Evolutionary conservation across 2,329 filamentous ascomycete species (phyloP), one percentile per base, ranked within the genome.

Genomic region (Penicillium digitatum): DNA sequence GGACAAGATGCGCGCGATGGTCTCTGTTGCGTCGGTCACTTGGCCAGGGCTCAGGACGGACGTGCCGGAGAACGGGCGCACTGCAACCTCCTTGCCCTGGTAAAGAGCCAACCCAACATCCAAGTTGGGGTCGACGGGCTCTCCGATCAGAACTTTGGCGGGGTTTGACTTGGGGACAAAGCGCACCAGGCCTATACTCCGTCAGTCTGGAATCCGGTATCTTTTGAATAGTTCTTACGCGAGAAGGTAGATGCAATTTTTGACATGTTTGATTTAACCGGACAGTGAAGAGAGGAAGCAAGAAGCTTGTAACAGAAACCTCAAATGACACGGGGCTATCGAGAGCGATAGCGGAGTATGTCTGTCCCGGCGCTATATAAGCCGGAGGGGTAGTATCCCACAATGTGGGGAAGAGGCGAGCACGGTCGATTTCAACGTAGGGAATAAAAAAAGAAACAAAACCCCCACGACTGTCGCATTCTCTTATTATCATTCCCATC

Each of bases 101-200:
- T 79, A 78, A 27, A 85, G 68, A 16, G 83, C 83, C 26, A 78
- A 67, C 42, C 83, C 84, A 42, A 87, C 79, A 63, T 87, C 83
- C 31, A 84, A 58, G 10, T 76, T 68, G 22, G 74, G 68, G 56
- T 82, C 78, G 32, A 77, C 70, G 2, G 83, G 83, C 62, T 86
- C 78, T 32, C 82, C 83, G 62, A 85, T 80, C 45, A 83, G 71
- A 50, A 82, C 66, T 58, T 77, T 78, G 55, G 72, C 69, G 35
- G 74, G 67, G 45, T 80, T 77, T 5, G 76, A 78, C 64, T 78
- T 80, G 50, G 83, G 80, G 18, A 80, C 68, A 63, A 86, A 85
- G 49, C 83, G 81, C 61, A 85, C 81, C 55, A 86, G 78, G 68
- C 82, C 82, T 84, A 50, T n/a, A 35, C 31, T 24, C 7, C 49